Evolutionary conservation across 768 basidiomycete species (phyloP), one percentile per base, ranked within the genome.

Genomic region (Cystofilobasidium bisporidii): DNA sequence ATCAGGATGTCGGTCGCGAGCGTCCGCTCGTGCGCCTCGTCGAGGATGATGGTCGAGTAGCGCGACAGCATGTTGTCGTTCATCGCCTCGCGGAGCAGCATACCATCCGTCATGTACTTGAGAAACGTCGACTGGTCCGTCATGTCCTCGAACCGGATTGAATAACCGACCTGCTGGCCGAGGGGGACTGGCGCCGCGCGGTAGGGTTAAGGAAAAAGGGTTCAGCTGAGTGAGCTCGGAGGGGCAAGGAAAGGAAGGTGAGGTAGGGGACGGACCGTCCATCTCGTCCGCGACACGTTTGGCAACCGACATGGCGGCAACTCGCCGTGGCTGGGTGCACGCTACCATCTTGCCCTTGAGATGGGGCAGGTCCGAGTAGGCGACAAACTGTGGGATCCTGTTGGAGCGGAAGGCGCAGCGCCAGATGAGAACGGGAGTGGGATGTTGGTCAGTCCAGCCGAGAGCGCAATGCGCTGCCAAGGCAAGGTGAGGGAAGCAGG

Each of bases 81-180:
- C 93, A 97, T 99, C 6, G 91, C 92, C 79, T 96, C 92, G 24
- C 92, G 86, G n/a, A 94, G 84, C n/a, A 80, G 75, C 92, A 97
- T 96, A 83, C 94, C 96, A 73, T 99, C 96, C 20, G 96, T 99
- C 93, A 98, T 96, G 80, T 99, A 98, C 76, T 96, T 97, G 71
- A 99, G 81, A 78, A 99, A 96, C 0, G 96, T 98, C 38, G 87
- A 88, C 0, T 84, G 80, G 72, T 89, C 83, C 50, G 94, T 88
- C 89, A 91, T 87, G 76, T 98, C 96, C 77, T 99, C 94, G 76
- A 98, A 99, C 76, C 94, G 90, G 74, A 97, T 97, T 5, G 90
- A 91, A 78, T 99, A 99, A 64, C 94, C 94, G 70, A 98, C 94
- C 71, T 97, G 87, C 73, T 89, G 86, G 38, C 94, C 94, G 1